These are phyloP conservation scores for Globisporangium barbulae DNA, from an alignment of 352 stramenopile genomes.

Conservation along the genomic window DNA sequence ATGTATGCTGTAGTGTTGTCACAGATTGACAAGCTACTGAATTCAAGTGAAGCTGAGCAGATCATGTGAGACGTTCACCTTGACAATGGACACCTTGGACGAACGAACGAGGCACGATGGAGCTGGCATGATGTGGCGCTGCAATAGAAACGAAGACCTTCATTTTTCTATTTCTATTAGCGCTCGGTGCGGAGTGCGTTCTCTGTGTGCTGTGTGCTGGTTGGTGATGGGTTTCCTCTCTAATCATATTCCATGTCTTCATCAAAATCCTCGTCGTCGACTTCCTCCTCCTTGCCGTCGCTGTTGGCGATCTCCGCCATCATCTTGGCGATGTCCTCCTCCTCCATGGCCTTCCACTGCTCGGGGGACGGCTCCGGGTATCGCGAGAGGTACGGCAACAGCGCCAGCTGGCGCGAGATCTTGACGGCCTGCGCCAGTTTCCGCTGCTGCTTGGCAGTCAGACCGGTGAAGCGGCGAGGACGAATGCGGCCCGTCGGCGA, in stretches of 20 bases:
- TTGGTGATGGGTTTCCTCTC: slow-evolving; percentile 33
- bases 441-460: slow-evolving; percentile 83
- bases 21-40: slow-evolving; percentile 1
- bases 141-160: slow-evolving; percentile 12
- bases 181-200: background rate
- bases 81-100: background rate
- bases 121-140: background rate
- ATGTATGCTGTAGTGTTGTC: background rate
- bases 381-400: slow-evolving; percentile 75
- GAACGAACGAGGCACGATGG: background rate
- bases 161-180: slow-evolving; percentile 22
- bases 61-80: background rate
- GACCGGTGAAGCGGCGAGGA: slow-evolving; percentile 73
- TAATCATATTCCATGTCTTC: slow-evolving; percentile 67
- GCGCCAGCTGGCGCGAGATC: slow-evolving; percentile 68
- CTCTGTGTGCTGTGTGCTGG: slow-evolving; percentile 24
- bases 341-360: slow-evolving; percentile 78
- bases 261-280: slow-evolving; percentile 68
- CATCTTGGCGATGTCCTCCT: slow-evolving; percentile 68
- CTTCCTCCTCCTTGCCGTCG: slow-evolving; percentile 43
- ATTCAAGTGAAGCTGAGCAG: background rate
- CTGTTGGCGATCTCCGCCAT: slow-evolving; percentile 53
- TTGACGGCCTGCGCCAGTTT: slow-evolving; percentile 76
- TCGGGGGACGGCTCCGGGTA: slow-evolving; percentile 80
- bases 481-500: slow-evolving; percentile 79